Conservation (phyloP, 495 filamentous ascomycete genomes). For the Aspergillus steynii region DNA sequence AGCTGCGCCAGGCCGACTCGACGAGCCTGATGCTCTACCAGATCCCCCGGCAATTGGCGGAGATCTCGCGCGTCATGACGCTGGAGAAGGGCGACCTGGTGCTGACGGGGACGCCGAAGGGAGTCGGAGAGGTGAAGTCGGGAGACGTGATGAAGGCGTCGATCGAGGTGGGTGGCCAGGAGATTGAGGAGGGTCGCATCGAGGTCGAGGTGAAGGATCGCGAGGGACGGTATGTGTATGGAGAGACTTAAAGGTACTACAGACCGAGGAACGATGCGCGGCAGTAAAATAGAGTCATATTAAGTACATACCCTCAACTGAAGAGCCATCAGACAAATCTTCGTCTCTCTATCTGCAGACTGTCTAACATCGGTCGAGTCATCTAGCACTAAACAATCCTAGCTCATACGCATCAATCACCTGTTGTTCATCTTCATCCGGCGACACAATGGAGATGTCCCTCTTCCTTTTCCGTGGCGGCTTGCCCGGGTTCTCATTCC, state of each 20-base stretch:
- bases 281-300: not conserved
- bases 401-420: not conserved
- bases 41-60: slow-evolving; percentile 81
- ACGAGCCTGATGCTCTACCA: slow-evolving; percentile 90
- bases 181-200: slow-evolving; percentile 82
- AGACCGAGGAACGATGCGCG: not conserved
- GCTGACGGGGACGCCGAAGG: slow-evolving; percentile 94
- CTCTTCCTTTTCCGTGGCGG: slow-evolving; percentile 11
- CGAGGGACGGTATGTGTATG: slow-evolving; percentile 49
- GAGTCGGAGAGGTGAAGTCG: slow-evolving; percentile 79
- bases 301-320: slow-evolving; percentile 12
- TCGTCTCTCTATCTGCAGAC: not conserved
- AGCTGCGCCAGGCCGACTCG: slow-evolving; percentile 75
- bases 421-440: slow-evolving; percentile 23
- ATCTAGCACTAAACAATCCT: not conserved
- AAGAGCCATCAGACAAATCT: not conserved
- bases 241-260: slow-evolving; percentile 37
- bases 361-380: no score
- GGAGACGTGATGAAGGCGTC: slow-evolving; percentile 91
- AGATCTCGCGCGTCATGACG: slow-evolving; percentile 93
- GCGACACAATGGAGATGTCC: slow-evolving; percentile 24
- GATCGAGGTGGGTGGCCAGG: slow-evolving; percentile 76
- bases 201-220: slow-evolving; percentile 79
- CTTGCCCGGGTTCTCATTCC: not conserved
- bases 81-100: slow-evolving; percentile 90